phyloP scores from a whole-genome alignment of 345 rosid species.

The Hirschfeldia incana region DNA sequence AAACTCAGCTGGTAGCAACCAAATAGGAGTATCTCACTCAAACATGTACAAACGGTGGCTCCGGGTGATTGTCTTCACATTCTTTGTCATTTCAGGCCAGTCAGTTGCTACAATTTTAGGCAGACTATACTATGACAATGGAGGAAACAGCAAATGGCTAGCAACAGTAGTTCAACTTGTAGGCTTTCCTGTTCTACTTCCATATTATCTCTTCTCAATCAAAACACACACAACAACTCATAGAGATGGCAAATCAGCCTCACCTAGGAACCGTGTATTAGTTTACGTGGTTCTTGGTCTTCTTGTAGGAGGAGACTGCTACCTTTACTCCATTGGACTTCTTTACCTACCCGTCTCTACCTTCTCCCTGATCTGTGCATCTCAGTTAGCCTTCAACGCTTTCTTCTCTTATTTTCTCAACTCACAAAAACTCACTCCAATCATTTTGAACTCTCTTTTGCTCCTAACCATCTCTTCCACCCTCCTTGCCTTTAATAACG shows the following conservation, averaged over 20 bases:
- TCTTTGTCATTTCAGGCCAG: conserved; percentile 49
- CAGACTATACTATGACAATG: conserved; percentile 53
- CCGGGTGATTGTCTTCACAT: conserved; percentile 31
- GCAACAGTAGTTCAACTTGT: conserved; percentile 46
- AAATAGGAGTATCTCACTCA: conserved; percentile 23
- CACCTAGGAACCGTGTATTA: conserved; percentile 25
- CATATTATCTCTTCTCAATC: conserved; percentile 39
- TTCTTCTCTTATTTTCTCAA: conserved; percentile 57
- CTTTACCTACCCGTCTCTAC: conserved; percentile 64
- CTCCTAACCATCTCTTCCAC: conserved; percentile 59
- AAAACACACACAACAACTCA: conserved; percentile 23
- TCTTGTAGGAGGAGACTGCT: conserved; percentile 35
- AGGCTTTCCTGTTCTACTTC: conserved; percentile 60
- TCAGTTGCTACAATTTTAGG: conserved; percentile 49
- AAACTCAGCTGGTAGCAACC: conserved; percentile 15
- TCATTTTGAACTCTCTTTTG: conserved; percentile 47
- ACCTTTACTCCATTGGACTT: conserved; percentile 53
- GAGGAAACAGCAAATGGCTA: conserved; percentile 64
- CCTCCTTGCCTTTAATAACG: conserved; percentile 49
- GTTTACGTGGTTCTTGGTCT: conserved; percentile 48
- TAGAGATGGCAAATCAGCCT: conserved; percentile 12
- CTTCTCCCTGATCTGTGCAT: conserved; percentile 52
- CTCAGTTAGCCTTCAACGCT: conserved; percentile 60
- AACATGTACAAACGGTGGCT: conserved; percentile 44
- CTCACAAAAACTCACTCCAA: conserved; percentile 53